Evolutionary conservation across 2,329 filamentous ascomycete species (phyloP).

Genomic region (Arthrinium phaeospermum): DNA sequence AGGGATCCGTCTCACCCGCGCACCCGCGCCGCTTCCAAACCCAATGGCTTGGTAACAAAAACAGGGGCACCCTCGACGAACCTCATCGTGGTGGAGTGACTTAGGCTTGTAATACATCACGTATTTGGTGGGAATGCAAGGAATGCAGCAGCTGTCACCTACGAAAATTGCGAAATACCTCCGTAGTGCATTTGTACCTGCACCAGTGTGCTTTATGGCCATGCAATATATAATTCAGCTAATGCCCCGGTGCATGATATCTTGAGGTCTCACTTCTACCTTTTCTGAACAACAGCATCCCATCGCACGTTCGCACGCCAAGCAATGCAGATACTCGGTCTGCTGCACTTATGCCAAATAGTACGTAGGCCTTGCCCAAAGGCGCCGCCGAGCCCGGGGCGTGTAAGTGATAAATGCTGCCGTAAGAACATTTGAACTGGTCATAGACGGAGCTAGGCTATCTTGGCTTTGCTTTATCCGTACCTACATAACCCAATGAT

Average conservation of each 20-base stretch:
- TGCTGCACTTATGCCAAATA: not conserved
- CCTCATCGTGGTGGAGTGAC: not conserved
- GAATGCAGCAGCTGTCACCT: not conserved
- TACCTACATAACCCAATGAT: not conserved
- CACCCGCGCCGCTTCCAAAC: not conserved
- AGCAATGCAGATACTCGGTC: not conserved
- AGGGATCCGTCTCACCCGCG: slow-evolving; percentile 1
- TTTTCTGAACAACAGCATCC: not conserved
- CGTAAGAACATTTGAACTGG: not conserved
- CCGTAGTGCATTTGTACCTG: not conserved
- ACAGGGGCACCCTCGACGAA: not conserved
- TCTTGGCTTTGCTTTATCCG: not conserved
- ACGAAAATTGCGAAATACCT: not conserved
- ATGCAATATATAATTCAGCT: not conserved
- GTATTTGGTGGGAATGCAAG: not conserved
- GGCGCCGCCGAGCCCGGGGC: not conserved
- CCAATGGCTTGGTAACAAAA: slow-evolving; percentile 4
- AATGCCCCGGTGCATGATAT: not conserved
- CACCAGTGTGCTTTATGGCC: not conserved
- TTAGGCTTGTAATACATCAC: not conserved
- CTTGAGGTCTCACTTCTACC: not conserved
- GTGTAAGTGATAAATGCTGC: not conserved
- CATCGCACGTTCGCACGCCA: not conserved
- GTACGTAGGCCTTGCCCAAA: not conserved
- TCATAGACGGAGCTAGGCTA: not conserved